Conservation (phyloP, 78 protist species). For the Anaeramoeba flamelloides region DNA sequence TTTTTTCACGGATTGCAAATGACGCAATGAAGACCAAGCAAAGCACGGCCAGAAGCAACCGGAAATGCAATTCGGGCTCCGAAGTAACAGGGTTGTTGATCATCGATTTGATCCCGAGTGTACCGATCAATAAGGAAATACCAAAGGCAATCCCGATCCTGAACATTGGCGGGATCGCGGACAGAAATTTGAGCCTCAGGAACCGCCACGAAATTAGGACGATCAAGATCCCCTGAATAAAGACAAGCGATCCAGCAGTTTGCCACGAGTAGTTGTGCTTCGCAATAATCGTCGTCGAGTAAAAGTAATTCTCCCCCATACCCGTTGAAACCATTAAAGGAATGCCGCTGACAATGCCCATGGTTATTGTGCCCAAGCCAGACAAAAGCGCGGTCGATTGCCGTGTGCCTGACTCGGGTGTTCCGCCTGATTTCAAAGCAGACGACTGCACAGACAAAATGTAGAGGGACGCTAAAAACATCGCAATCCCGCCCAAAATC, state of each 20-base stretch:
- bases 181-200: no score
- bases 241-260: background rate
- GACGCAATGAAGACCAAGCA: no score
- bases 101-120: no score
- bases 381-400: background rate
- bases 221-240: background rate
- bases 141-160: no score
- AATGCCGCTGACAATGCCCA: background rate
- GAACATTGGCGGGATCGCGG: no score
- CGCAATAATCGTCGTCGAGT: background rate
- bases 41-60: no score
- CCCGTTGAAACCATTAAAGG: background rate
- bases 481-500: background rate
- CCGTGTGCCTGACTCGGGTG: background rate
- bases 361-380: background rate
- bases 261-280: background rate
- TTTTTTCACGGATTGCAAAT: no score
- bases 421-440: background rate
- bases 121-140: no score
- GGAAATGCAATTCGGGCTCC: no score
- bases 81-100: no score
- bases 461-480: background rate
- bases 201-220: no score
- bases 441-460: background rate
- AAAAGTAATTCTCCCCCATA: background rate